phyloP scores from a whole-genome alignment of 140 eudicot species.

The Anethum foeniculum region DNA sequence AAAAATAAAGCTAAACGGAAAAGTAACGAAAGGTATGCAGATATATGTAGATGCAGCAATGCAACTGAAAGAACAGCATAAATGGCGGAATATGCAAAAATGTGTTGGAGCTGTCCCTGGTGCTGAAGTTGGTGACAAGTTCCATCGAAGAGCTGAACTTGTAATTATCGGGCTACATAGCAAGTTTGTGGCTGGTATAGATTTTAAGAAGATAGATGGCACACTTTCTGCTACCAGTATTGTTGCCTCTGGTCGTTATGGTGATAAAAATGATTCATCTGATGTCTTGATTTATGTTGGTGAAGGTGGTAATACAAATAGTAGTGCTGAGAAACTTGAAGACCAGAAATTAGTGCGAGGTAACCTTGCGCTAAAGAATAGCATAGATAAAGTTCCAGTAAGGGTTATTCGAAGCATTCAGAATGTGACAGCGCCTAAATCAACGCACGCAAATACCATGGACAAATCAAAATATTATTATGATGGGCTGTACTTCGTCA shows the following conservation, averaged over 20 bases:
- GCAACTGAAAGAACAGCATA: not conserved
- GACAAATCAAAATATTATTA: not conserved
- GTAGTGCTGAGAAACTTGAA: not conserved
- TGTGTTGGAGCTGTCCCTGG: conserved; percentile 16
- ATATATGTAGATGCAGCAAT: not conserved
- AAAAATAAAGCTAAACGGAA: not conserved
- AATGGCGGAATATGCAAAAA: conserved; percentile 7
- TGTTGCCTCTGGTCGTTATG: conserved; percentile 14
- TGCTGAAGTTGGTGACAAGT: conserved; percentile 13
- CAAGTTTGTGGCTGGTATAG: conserved; percentile 12
- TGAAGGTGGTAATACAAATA: conserved; percentile 14
- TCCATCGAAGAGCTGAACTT: conserved; percentile 15
- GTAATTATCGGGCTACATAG: conserved; percentile 20
- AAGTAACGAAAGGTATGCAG: not conserved
- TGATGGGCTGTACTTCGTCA: conserved; percentile 26
- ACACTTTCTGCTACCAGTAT: conserved; percentile 17
- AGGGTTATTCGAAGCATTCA: conserved; percentile 14
- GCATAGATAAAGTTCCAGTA: conserved; percentile 7
- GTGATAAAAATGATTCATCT: not conserved
- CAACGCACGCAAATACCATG: not conserved
- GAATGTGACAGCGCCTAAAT: not conserved
- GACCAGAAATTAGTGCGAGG: conserved; percentile 24
- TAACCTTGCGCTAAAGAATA: conserved; percentile 17
- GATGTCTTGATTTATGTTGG: conserved; percentile 18
- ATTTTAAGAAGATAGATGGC: conserved; percentile 1